Evolutionary conservation across 2,329 filamentous ascomycete genomes (phyloP), one percentile per base, ranked within the genome.

Genomic region (Talaromyces amestolkiae): DNA sequence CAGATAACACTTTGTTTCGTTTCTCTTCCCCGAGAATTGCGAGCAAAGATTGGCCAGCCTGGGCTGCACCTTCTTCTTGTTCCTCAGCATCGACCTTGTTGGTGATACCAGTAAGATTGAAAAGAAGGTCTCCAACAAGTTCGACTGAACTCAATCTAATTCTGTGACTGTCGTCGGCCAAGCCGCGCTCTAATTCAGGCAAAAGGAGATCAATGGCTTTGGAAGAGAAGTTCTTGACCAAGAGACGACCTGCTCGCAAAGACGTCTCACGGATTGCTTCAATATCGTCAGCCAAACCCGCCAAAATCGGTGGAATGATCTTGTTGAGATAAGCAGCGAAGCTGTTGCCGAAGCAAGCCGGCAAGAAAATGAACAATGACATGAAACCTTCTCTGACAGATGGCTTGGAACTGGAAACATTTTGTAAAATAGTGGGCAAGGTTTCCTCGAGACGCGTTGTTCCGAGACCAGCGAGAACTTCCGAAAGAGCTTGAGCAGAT

Each of bases 301-400:
- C 89, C 69, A 99, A 84, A 72, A 99, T 98, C 22, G 95, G 91
- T 19, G 95, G 96, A 72, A 99, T 97, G 73, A 99, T 97, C 75
- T 89, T 93, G 79, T 89, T 92, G 67, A 99, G 89, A 75, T 99
- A 99, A 75, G 92, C 93, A 71, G 95, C 91, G 74, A 99, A 99
- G 78, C 93, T 96, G 84, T 99, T 99, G 73, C 95, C 95, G 73
- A 99, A 99, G 81, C 95, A 99, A 62, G 97, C 95, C 13, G 95
- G 95, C 81, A 99, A 87, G 86, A 97, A 99, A 70, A 99, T 98
- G 80, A 99, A 99, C 47, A 99, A 86, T 8, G 95, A 97, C 95
- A 99, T 99, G 82, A 99, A 99, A 54, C 95, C 95, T 83, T 99
- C 95, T 72, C 95, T 89, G 69, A 99, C 92, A 63, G 93, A 88